Evolutionary conservation across 2,329 filamentous ascomycete genomes (phyloP), one percentile per base, ranked within the genome.

Genomic region (Aspergillus awamori): DNA sequence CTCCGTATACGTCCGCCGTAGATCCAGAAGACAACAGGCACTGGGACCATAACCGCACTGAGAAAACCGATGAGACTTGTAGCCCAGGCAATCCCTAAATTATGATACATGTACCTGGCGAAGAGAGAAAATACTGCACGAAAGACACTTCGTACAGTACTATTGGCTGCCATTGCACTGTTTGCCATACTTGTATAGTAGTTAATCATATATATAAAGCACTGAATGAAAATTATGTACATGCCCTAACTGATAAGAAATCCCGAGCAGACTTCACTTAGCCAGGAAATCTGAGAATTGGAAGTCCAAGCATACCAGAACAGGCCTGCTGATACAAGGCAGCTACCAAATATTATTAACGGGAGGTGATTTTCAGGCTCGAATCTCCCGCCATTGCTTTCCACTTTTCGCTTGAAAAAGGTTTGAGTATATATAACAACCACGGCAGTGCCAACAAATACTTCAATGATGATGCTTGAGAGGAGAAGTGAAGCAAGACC

Each of bases 141-240:
- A 43, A 43, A 43, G 15, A 43, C 39, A 43, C 39, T 43, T 5
- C 39, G 30, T 47, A 61, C 43, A 4, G 28, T 22, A 8, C 41
- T 24, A n/a, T 57, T 60, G 24, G 17, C 45, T 8, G n/a, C 53
- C 24, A 60, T 60, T n/a, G 58, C 58, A 45, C 43, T 51, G 36
- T 60, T 60, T 8, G 58, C 58, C n/a, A 51, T 57, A 22, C 15
- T 48, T 7, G 53, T 24, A 60, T 84, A 85, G 0, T 80, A 77
- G 65, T 85, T 83, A 47, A 85, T 81, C 22, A 85, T 74, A 68
- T 85, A 85, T 65, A 84, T 85, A 55, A 85, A 75, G 10, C 79
- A 73, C 38, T 80, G 79, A 10, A 85, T 72, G 71, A 85, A 85
- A 60, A 85, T 83, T 24, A 74, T 73, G 65, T 84, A 77, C 57